These are phyloP conservation scores for Secale cereale DNA, from an alignment of 176 grass and related monocot genomes.

Conservation along the genomic window DNA sequence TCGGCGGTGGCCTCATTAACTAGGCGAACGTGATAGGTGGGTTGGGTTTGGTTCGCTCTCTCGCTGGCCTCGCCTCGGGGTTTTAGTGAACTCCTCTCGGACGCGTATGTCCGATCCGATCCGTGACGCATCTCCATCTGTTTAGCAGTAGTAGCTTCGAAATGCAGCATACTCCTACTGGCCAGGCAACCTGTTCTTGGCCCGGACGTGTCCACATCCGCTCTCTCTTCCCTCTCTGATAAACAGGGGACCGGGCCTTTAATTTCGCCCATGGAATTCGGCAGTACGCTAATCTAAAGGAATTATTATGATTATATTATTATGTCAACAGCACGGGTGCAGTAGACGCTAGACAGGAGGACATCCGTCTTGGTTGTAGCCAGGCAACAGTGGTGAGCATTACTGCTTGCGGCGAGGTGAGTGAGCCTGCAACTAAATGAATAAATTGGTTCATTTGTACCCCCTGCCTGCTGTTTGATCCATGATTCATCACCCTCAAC, in stretches of 20 bases:
- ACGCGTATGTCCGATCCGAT: background rate
- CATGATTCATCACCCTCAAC: background rate
- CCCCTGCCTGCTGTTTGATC: background rate
- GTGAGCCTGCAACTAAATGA: background rate
- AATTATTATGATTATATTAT: too few species aligned
- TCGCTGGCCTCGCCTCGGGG: background rate
- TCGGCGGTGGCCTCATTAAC: conserved; percentile 28
- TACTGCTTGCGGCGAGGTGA: background rate
- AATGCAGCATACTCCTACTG: conserved; percentile 18
- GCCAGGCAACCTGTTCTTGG: conserved; percentile 1
- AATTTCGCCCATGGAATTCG: too few species aligned
- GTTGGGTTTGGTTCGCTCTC: conserved; percentile 7
- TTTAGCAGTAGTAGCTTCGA: background rate
- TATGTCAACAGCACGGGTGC: too few species aligned
- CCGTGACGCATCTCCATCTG: background rate
- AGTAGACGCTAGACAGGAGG: background rate
- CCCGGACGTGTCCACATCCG: conserved; percentile 9
- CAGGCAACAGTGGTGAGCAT: background rate
- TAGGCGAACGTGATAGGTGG: background rate
- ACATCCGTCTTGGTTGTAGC: background rate
- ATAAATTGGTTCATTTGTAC: background rate
- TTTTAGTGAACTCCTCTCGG: background rate
- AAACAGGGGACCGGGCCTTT: too few species aligned
- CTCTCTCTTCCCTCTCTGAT: too few species aligned
- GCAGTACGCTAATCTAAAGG: too few species aligned